Conservation (phyloP, 2,329 filamentous ascomycete species). For the Colletotrichum sp. region DNA sequence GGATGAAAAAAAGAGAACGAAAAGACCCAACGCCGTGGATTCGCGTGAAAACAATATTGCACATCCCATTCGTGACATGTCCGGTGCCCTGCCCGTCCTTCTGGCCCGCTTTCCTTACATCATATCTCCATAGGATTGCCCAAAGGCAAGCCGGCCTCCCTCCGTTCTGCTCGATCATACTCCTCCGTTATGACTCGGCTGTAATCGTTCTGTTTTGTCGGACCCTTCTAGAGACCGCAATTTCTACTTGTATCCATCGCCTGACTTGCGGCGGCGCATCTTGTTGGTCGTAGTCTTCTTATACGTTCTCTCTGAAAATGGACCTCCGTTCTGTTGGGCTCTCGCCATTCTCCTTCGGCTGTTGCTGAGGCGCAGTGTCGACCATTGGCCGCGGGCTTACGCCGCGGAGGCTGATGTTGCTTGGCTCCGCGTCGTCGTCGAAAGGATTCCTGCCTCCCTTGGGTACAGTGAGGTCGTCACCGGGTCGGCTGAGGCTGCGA, state of each 20-base stretch:
- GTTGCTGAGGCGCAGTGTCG: conserved; percentile 40
- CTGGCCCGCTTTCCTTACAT: conserved; percentile 15
- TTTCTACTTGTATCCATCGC: not conserved
- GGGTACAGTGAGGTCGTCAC: conserved; percentile 32
- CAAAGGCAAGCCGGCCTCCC: not conserved
- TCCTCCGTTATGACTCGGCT: not conserved
- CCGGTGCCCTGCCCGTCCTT: not conserved
- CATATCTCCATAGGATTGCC: not conserved
- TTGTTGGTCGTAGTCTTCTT: not conserved
- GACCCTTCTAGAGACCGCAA: not conserved
- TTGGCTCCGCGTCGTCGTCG: conserved; percentile 69
- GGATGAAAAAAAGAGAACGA: not conserved
- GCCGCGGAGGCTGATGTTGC: conserved; percentile 67
- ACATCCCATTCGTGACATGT: conserved; percentile 12
- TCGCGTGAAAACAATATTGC: conserved; percentile 1
- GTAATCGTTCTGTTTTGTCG: not conserved
- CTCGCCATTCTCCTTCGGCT: conserved; percentile 40
- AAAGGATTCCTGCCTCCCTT: conserved; percentile 67
- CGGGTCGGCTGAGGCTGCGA: conserved; percentile 12
- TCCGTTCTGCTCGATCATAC: no score
- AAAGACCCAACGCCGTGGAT: conserved; percentile 13
- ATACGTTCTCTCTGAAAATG: conserved; percentile 74
- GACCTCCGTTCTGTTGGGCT: conserved; percentile 73
- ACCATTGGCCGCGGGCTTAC: conserved; percentile 77
- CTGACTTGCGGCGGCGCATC: not conserved